Evolutionary conservation across 768 basidiomycete genomes (phyloP).

Genomic region (Phanerochaete carnosa): DNA sequence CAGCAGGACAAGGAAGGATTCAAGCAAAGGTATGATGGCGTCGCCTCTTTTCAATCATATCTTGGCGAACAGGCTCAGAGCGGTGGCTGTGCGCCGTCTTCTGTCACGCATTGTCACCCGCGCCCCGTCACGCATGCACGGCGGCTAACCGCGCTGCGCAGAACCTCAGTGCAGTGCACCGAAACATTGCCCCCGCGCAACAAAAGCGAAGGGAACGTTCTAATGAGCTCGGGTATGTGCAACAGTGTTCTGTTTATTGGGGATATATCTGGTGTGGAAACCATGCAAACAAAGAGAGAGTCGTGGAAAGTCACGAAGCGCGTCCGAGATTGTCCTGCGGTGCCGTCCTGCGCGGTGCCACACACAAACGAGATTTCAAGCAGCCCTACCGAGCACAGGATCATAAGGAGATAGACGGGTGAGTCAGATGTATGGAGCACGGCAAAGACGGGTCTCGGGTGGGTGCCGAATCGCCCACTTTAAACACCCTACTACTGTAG

Average conservation of each 20-base stretch:
- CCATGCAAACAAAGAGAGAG: too few species aligned
- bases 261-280: too few species aligned
- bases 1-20: conserved; percentile 2
- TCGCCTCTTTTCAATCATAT: background rate
- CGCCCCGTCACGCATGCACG: background rate
- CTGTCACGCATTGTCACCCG: conserved; percentile 1
- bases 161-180: background rate
- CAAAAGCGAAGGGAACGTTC: too few species aligned
- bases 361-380: background rate
- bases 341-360: too few species aligned
- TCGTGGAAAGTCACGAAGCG: too few species aligned
- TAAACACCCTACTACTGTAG: too few species aligned
- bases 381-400: too few species aligned
- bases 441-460: background rate
- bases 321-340: too few species aligned
- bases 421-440: background rate
- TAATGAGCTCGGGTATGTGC: too few species aligned
- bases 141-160: background rate
- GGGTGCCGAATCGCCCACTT: background rate
- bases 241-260: too few species aligned
- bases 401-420: background rate
- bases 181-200: too few species aligned
- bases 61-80: background rate
- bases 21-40: background rate
- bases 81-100: conserved; percentile 1